A percentile compares a stretch with the other conserved stretches of the same genome.
Conservation (phyloP, 139 green algal genomes). For the Chlorella sp. region DNA sequence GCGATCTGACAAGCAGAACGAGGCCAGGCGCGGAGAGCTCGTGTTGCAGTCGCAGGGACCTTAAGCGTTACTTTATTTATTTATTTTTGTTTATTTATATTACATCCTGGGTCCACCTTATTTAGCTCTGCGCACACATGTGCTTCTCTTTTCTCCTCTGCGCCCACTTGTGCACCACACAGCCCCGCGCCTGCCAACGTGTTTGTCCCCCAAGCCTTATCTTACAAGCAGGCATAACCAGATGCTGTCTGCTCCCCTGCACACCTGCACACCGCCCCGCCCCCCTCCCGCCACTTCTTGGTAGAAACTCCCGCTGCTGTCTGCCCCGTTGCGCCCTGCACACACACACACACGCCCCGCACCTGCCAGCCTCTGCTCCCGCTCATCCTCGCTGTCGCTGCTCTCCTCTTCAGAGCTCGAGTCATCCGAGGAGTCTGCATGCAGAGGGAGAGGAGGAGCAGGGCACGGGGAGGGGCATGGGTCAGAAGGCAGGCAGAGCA, state of each 20-base stretch:
- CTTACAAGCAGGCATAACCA: too few relatives aligned
- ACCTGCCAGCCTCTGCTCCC: slow-evolving; percentile 66
- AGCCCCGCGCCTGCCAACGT: too few relatives aligned
- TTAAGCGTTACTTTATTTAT: too few relatives aligned
- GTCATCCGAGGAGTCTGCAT: slow-evolving; percentile 26
- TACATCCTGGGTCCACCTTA: too few relatives aligned
- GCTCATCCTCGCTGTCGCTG: slow-evolving; percentile 81
- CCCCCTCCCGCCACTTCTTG: too few relatives aligned
- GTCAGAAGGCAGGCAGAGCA: background rate
- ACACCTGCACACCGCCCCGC: background rate
- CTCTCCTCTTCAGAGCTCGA: slow-evolving; percentile 44
- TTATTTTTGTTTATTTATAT: too few relatives aligned
- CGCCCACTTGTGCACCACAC: too few relatives aligned
- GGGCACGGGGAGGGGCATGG: background rate
- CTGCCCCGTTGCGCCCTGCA: background rate
- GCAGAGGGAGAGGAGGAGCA: background rate
- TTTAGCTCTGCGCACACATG: too few relatives aligned
- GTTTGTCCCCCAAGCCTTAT: too few relatives aligned
- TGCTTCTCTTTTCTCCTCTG: too few relatives aligned
- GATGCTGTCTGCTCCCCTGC: background rate
- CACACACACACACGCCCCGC: slow-evolving; percentile 29
- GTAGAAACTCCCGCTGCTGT: background rate
- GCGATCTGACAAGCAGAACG: background rate
- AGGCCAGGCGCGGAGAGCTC: background rate
- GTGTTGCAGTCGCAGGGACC: too few relatives aligned